Percentiles rank a stretch among this genome's conserved stretches.
Evolutionary conservation across 306 rosid genomes (phyloP).

Genomic region (Cicer judaicum): DNA sequence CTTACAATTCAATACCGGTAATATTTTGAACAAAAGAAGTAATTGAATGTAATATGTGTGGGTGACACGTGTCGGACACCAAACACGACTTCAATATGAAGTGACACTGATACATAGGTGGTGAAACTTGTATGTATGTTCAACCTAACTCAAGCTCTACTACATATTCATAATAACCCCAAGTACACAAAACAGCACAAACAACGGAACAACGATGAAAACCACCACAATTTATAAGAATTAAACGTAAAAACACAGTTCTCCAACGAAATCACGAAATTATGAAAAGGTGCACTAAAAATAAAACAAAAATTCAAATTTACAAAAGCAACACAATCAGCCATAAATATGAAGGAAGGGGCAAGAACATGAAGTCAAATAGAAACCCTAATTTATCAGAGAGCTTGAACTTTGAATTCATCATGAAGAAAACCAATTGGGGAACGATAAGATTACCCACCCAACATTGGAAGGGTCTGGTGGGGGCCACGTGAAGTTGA

Average conservation of each 20-base stretch:
- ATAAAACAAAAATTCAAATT: neutral
- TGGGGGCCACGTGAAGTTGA: constrained; percentile 75
- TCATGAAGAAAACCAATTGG: neutral
- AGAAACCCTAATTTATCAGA: constrained; percentile 43
- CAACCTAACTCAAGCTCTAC: constrained; percentile 28
- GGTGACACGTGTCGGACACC: too few species aligned
- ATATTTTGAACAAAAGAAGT: too few species aligned
- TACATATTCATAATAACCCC: constrained; percentile 3
- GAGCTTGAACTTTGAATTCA: neutral
- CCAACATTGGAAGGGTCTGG: constrained; percentile 60
- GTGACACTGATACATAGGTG: too few species aligned
- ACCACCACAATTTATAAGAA: neutral
- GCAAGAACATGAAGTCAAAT: neutral
- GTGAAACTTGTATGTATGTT: neutral
- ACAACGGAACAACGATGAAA: constrained; percentile 24
- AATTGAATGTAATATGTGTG: too few species aligned
- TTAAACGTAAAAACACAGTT: constrained; percentile 8
- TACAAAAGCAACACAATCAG: neutral
- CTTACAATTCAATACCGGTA: too few species aligned
- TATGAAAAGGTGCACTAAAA: neutral
- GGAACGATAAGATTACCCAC: constrained; percentile 43
- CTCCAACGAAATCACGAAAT: neutral
- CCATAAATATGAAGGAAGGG: too few species aligned
- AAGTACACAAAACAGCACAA: constrained; percentile 2
- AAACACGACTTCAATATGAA: too few species aligned